Evolutionary conservation across 768 basidiomycete species (phyloP).

Genomic region (Postia placenta): DNA sequence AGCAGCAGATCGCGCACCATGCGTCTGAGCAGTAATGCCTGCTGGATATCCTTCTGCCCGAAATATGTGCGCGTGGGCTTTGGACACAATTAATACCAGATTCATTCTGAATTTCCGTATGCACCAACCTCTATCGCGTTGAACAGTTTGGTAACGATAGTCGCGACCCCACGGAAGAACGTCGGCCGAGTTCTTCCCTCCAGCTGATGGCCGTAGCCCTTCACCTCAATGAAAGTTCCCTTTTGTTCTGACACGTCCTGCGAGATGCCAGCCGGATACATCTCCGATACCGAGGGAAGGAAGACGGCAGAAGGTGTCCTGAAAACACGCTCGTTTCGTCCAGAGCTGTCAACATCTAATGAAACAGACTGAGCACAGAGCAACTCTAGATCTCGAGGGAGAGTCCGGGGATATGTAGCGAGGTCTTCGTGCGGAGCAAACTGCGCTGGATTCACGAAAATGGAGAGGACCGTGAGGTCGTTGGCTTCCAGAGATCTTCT

Average conservation of each 20-base stretch:
- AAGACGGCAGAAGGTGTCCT: constrained; percentile 68
- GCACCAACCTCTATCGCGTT: constrained; percentile 66
- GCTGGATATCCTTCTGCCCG: constrained; percentile 98
- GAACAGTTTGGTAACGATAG: constrained; percentile 92
- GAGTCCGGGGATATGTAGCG: constrained; percentile 82
- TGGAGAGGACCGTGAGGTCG: constrained; percentile 85
- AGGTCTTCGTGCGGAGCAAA: constrained; percentile 97
- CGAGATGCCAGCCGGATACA: constrained; percentile 90
- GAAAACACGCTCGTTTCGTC: constrained; percentile 13
- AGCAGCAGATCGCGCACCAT: constrained; percentile 76
- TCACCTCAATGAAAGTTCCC: constrained; percentile 90
- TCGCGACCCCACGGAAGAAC: constrained; percentile 95
- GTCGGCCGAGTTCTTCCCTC: constrained; percentile 83
- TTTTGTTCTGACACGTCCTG: constrained; percentile 69
- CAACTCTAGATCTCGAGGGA: constrained; percentile 65
- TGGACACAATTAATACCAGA: constrained; percentile 4
- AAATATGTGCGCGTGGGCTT: constrained; percentile 93
- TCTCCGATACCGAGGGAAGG: constrained; percentile 69
- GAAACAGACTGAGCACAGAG: constrained; percentile 30
- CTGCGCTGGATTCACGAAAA: constrained; percentile 97
- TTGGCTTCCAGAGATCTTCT: constrained; percentile 69
- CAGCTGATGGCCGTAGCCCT: constrained; percentile 89
- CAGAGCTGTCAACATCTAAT: neutral
- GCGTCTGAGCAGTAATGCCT: constrained; percentile 78
- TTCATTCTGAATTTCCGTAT: neutral